Conservation (phyloP, 1,284 basidiomycete species). For the Leucoagaricus sp. region DNA sequence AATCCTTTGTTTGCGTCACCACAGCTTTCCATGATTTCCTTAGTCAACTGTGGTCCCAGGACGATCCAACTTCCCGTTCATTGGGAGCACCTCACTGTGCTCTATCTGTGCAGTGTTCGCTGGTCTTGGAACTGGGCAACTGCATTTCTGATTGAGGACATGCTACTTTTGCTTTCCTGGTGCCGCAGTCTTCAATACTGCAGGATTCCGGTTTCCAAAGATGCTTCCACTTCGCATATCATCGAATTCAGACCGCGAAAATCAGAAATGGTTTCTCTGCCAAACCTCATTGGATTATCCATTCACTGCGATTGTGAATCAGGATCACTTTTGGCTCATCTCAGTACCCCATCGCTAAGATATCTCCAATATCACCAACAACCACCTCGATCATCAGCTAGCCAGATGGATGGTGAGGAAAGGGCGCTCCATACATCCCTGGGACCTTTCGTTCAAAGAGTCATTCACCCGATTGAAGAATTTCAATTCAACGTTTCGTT, state of each 20-base stretch:
- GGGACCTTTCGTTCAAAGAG: neutral
- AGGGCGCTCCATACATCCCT: neutral
- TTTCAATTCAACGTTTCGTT: neutral
- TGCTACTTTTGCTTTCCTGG: neutral
- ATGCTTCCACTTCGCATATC: neutral
- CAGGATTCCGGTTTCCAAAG: neutral
- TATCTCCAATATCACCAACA: conserved; percentile 1
- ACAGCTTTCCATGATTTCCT: neutral
- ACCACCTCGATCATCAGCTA: neutral
- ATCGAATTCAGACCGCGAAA: too few relatives aligned
- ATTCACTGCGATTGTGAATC: neutral
- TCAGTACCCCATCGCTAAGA: neutral
- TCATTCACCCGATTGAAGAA: neutral
- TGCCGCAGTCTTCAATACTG: neutral
- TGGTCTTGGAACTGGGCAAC: neutral
- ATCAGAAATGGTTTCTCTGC: neutral
- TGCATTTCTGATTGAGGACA: neutral
- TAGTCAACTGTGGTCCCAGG: neutral
- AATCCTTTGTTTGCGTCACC: neutral
- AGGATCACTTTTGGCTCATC: neutral
- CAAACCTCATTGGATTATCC: neutral
- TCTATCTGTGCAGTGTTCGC: neutral
- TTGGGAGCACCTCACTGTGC: neutral
- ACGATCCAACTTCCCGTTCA: neutral
- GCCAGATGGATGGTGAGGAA: neutral